Evolutionary conservation across 208 protist species (phyloP).

Genomic region (Leishmania tarentolae): DNA sequence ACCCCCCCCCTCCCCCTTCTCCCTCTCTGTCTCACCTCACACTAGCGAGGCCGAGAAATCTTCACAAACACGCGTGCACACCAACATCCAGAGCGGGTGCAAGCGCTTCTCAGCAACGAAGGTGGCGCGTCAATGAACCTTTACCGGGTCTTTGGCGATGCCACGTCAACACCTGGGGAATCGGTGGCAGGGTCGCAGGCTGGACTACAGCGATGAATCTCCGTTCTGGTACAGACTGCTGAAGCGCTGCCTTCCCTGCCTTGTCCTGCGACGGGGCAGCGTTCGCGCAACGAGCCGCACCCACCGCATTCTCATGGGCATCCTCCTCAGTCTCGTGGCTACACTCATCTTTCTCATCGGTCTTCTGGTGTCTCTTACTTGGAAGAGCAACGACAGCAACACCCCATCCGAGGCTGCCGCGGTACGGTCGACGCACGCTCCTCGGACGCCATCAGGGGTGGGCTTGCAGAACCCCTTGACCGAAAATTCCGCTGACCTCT

Average conservation of each 20-base stretch:
- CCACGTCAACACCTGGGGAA: not conserved
- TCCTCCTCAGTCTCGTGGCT: not conserved
- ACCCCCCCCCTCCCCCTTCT: not conserved
- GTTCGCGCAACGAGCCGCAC: not conserved
- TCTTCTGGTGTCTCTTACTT: not conserved
- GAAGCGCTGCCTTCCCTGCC: conserved; percentile 9
- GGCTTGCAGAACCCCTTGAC: not conserved
- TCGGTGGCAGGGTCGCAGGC: not conserved
- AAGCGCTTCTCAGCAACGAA: not conserved
- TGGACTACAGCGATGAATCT: not conserved
- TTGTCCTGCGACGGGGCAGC: not conserved
- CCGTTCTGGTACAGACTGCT: not conserved
- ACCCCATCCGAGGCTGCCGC: not conserved
- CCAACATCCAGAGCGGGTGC: not conserved
- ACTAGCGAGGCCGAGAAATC: not conserved
- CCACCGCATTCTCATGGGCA: not conserved
- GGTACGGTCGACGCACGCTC: not conserved
- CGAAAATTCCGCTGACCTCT: not conserved
- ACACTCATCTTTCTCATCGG: conserved; percentile 3
- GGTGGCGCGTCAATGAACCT: too few species aligned
- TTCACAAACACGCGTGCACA: not conserved
- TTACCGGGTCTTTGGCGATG: not conserved
- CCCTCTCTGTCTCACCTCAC: not conserved
- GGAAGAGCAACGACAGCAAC: not conserved
- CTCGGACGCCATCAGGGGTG: not conserved